Evolutionary conservation across 768 basidiomycete genomes (phyloP), one percentile per base, ranked within the genome.

Genomic region (Lentinula sp.): DNA sequence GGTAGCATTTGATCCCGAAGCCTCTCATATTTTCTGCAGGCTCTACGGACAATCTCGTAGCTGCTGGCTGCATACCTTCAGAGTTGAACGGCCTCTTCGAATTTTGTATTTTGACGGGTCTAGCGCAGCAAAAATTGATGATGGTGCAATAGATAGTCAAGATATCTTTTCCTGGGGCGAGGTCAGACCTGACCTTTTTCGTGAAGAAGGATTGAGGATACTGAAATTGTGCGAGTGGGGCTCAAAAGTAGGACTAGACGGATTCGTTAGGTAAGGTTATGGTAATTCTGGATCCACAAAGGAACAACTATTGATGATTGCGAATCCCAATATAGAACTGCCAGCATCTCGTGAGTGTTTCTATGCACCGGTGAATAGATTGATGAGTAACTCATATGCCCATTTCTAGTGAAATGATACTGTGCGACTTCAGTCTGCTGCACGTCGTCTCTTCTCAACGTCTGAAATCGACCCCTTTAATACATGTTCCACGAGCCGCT

Each of bases 51-150:
- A 1, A 64, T 59, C 15, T 71, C 70, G 0, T 68, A 42, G 62
- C 34, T 70, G 70, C 45, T 69, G 76, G 75, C 76, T 75, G 10
- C 67, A 78, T 18, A 79, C 78, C 7, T 61, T 77, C 7, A 70
- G 72, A 8, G 60, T 71, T 5, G 69, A 69, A 3, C 71, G 78
- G 1, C 67, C 78, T 1, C 66, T 84, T 35, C 78, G 76, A 46
- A 67, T 83, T 2, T 59, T 83, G 5, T 82, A 83, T 62, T 83
- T 84, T 45, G 83, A 84, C 55, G 82, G 83, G 0, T 77, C 68
- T 46, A 80, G 81, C 57, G 80, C 77, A 0, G 75, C 73, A 1
- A 81, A 80, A 54, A 68, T 79, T 66, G 18, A 45, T 13, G 66
- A 66, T 0, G 81, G 81, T 0, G 52, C 77, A 3, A 59, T 82